A percentile compares a stretch with the other conserved stretches of the same genome.
These are phyloP conservation scores for Piromyces sp. DNA, from an alignment of 192 early-diverging fungal genomes.

Conservation along the genomic window DNA sequence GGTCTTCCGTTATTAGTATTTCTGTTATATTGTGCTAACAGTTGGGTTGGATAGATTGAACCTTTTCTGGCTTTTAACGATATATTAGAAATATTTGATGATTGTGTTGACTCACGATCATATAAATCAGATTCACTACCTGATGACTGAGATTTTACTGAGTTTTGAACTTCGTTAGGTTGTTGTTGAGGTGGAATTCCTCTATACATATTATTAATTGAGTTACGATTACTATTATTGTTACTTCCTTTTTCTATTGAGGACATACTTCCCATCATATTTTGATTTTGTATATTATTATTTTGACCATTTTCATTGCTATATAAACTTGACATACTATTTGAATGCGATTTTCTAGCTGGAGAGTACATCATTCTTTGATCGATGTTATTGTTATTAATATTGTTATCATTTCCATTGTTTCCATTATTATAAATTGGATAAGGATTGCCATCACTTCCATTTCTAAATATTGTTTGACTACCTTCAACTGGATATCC, in stretches of 20 bases:
- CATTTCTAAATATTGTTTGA: neutral
- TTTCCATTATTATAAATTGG: neutral
- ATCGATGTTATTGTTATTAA: neutral
- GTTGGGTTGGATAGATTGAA: neutral
- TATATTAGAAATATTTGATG: neutral
- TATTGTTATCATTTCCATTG: neutral
- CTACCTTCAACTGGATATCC: neutral
- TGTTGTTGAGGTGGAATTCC: neutral
- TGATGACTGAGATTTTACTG: neutral
- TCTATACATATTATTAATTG: neutral
- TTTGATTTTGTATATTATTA: neutral
- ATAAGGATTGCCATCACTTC: neutral
- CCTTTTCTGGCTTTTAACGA: neutral
- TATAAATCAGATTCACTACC: neutral
- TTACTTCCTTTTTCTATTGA: neutral
- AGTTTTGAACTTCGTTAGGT: neutral
- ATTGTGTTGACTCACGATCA: neutral
- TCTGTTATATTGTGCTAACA: neutral
- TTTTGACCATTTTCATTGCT: neutral
- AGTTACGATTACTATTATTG: neutral
- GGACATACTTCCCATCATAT: neutral
- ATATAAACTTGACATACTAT: neutral
- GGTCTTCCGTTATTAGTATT: neutral
- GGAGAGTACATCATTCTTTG: neutral
- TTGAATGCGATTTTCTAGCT: neutral